phyloP scores from a whole-genome alignment of 2,329 filamentous ascomycete species.

The Pseudodiploospora longispora region DNA sequence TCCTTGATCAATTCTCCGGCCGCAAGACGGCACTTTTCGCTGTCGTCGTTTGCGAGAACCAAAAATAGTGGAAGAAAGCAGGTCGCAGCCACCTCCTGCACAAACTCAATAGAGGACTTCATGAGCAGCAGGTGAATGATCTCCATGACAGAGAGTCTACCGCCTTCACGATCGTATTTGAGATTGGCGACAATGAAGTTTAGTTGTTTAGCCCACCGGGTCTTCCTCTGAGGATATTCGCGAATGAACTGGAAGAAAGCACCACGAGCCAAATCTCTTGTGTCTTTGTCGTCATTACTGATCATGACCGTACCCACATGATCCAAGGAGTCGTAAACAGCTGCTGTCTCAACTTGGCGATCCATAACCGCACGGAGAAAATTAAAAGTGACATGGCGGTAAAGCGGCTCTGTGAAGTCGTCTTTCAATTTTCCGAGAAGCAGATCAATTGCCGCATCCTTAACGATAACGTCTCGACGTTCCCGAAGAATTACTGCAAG shows the following conservation, averaged over 20 bases:
- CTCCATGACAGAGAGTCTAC: constrained; percentile 88
- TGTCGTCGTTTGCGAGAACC: constrained; percentile 81
- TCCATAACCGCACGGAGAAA: constrained; percentile 84
- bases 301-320: constrained; percentile 89
- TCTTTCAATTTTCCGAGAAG: constrained; percentile 74
- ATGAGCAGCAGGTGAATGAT: constrained; percentile 76
- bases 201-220: constrained; percentile 81
- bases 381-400: constrained; percentile 89
- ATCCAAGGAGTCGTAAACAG: constrained; percentile 87
- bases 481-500: constrained; percentile 80
- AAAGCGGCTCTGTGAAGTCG: constrained; percentile 85
- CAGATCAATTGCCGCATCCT: constrained; percentile 74
- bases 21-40: constrained; percentile 73
- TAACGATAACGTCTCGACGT: constrained; percentile 64
- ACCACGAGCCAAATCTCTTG: constrained; percentile 77
- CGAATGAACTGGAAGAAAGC: constrained; percentile 91
- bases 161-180: constrained; percentile 81
- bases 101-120: constrained; percentile 73
- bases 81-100: constrained; percentile 71
- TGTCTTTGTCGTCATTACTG: constrained; percentile 84
- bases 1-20: constrained; percentile 73
- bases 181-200: constrained; percentile 85
- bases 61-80: constrained; percentile 84
- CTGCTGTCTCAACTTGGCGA: constrained; percentile 74
- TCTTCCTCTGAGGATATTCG: constrained; percentile 89